A percentile compares a stretch with the other conserved stretches of the same genome.
Evolutionary conservation across 2,329 filamentous ascomycete species (phyloP).

Genomic region (Fusarium sp.): DNA sequence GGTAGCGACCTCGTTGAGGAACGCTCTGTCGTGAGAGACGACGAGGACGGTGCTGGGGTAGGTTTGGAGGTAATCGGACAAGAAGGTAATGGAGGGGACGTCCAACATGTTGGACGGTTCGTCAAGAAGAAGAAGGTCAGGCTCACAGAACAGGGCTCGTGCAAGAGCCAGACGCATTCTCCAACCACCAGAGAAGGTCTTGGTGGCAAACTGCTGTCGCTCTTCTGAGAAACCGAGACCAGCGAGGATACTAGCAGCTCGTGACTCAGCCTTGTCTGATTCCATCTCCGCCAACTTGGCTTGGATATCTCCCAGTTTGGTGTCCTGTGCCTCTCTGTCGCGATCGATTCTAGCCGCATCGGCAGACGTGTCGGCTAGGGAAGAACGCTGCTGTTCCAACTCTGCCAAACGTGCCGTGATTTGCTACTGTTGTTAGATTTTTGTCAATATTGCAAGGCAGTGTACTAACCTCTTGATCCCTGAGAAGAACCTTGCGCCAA

Average conservation of each 20-base stretch:
- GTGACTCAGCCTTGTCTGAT: conserved; percentile 95
- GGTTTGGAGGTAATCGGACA: conserved; percentile 91
- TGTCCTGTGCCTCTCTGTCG: conserved; percentile 90
- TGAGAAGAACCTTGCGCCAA: conserved; percentile 94
- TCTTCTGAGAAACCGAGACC: conserved; percentile 97
- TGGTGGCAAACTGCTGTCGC: conserved; percentile 91
- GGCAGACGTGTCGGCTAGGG: conserved; percentile 89
- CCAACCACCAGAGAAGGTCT: conserved; percentile 99
- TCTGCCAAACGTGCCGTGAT: conserved; percentile 80
- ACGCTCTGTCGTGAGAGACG: conserved; percentile 98
- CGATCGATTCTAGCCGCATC: conserved; percentile 88
- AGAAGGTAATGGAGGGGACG: conserved; percentile 98
- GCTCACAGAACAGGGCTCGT: conserved; percentile 96
- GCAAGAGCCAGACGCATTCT: conserved; percentile 97
- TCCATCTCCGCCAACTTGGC: conserved; percentile 97
- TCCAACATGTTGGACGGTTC: conserved; percentile 99
- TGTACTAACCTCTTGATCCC: conserved; percentile 80
- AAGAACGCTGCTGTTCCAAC: conserved; percentile 80
- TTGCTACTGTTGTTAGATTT: conserved; percentile 66
- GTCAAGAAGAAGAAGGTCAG: conserved; percentile 93
- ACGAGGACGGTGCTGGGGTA: conserved; percentile 97
- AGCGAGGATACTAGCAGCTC: conserved; percentile 94
- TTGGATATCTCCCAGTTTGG: conserved; percentile 91
- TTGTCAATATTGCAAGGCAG: neutral
- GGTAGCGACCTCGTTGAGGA: conserved; percentile 98